Evolutionary conservation across 192 early-diverging fungal genomes (phyloP).

Genomic region (Chytriomyces sp.): DNA sequence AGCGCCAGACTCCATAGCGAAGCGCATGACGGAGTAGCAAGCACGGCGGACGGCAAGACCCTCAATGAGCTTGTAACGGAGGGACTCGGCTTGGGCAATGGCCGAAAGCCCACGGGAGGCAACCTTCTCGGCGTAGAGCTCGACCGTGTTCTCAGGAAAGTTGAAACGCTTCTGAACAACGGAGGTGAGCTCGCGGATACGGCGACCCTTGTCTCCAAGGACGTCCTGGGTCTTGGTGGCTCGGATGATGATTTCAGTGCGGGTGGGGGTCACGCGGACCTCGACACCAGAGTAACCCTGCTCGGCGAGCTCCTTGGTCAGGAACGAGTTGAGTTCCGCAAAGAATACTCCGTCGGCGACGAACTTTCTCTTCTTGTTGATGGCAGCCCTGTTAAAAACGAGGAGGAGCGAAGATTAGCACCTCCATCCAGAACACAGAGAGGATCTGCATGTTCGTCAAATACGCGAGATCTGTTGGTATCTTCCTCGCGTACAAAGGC

Average conservation of each 20-base stretch:
- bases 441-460: too few relatives aligned
- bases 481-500: too few relatives aligned
- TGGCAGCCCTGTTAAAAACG: conserved; percentile 4
- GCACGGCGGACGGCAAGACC: conserved; percentile 97
- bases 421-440: too few relatives aligned
- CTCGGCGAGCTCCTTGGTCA: conserved; percentile 93
- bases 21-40: conserved; percentile 97
- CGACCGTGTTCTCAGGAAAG: conserved; percentile 97
- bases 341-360: conserved; percentile 99
- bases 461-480: too few relatives aligned
- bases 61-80: conserved; percentile 96
- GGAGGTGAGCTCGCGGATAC: conserved; percentile 97
- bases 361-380: conserved; percentile 70
- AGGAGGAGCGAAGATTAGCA: too few relatives aligned
- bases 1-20: conserved; percentile 98
- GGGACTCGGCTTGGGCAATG: conserved; percentile 97
- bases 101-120: conserved; percentile 96
- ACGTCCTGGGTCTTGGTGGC: conserved; percentile 98
- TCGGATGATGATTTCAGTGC: conserved; percentile 99
- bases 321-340: conserved; percentile 99
- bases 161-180: conserved; percentile 99
- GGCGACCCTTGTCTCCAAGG: conserved; percentile 97
- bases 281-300: conserved; percentile 99
- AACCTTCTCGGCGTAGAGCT: conserved; percentile 98
- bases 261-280: conserved; percentile 98